These are phyloP conservation scores for Oxyria digyna DNA, from an alignment of 148 eudicot genomes.

Conservation along the genomic window DNA sequence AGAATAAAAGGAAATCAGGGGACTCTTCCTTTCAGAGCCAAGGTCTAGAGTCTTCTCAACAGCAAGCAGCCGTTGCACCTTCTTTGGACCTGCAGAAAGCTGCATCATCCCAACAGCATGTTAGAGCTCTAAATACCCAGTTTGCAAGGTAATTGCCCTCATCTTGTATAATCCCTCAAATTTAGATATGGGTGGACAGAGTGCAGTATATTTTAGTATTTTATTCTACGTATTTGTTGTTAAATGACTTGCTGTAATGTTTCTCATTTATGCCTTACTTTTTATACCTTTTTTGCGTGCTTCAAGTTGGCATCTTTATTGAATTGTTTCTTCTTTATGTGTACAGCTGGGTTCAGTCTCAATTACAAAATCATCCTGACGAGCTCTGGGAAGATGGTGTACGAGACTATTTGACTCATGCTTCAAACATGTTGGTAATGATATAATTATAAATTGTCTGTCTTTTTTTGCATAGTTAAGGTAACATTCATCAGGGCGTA, in stretches of 20 bases:
- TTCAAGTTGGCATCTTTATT: not conserved
- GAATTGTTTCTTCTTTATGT: conserved; percentile 11
- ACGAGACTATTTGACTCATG: conserved; percentile 60
- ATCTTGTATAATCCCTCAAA: conserved; percentile 21
- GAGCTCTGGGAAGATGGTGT: conserved; percentile 99
- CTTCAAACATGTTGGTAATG: conserved; percentile 57
- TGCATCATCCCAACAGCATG: conserved; percentile 66
- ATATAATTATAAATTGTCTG: not conserved
- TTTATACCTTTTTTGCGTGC: not conserved
- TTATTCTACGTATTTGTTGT: not conserved
- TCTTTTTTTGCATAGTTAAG: not conserved
- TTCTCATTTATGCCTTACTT: not conserved
- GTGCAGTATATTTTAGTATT: not conserved
- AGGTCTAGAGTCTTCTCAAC: conserved; percentile 33
- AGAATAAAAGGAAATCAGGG: conserved; percentile 40
- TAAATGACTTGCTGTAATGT: not conserved
- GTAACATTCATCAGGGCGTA: too few species aligned
- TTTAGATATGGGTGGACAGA: not conserved
- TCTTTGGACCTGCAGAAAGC: conserved; percentile 53
- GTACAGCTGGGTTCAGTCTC: conserved; percentile 93
- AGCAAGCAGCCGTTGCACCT: conserved; percentile 24
- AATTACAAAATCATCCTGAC: conserved; percentile 73
- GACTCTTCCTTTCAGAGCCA: conserved; percentile 41
- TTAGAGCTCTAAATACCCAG: conserved; percentile 86
- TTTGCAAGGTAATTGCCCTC: conserved; percentile 59